A percentile compares a stretch with the other conserved stretches of the same genome.
These are phyloP conservation scores for Cryphonectria carpinicola DNA, from an alignment of 2,329 filamentous ascomycete genomes.

Conservation along the genomic window DNA sequence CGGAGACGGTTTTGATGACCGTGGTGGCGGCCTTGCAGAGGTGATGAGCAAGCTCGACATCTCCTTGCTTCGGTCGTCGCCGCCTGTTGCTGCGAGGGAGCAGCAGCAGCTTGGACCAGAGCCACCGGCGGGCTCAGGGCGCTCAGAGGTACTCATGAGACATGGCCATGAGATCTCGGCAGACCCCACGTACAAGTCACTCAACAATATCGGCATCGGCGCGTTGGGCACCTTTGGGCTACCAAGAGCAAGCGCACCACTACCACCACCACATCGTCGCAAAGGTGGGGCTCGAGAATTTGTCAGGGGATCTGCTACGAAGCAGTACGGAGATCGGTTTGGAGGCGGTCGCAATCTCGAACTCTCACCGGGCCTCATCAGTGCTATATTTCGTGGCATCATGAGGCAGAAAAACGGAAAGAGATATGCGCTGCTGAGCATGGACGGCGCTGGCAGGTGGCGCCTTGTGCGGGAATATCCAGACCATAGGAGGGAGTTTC, in stretches of 20 bases:
- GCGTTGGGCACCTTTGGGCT: not conserved
- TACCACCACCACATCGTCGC: not conserved
- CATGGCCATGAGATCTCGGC: not conserved
- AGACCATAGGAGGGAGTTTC: not conserved
- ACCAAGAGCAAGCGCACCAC: not conserved
- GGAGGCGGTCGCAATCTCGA: not conserved
- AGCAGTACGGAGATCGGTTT: not conserved
- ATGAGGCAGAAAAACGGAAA: constrained; percentile 1
- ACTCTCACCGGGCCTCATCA: constrained; percentile 13
- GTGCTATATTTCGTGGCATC: constrained; percentile 15
- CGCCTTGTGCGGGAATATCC: constrained; percentile 9
- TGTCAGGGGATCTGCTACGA: not conserved
- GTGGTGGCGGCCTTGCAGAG: constrained; percentile 2
- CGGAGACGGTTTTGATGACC: not conserved
- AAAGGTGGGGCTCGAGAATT: not conserved
- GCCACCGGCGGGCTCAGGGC: not conserved
- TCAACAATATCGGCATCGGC: not conserved
- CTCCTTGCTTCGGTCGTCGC: not conserved
- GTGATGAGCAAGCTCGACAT: constrained; percentile 22
- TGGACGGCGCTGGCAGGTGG: constrained; percentile 25
- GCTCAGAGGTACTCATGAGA: not conserved
- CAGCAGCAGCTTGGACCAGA: not conserved
- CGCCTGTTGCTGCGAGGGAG: not conserved
- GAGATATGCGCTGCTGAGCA: constrained; percentile 13
- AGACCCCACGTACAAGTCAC: not conserved